phyloP scores from a whole-genome alignment of 768 basidiomycete species.

The Termitomyces sp. region DNA sequence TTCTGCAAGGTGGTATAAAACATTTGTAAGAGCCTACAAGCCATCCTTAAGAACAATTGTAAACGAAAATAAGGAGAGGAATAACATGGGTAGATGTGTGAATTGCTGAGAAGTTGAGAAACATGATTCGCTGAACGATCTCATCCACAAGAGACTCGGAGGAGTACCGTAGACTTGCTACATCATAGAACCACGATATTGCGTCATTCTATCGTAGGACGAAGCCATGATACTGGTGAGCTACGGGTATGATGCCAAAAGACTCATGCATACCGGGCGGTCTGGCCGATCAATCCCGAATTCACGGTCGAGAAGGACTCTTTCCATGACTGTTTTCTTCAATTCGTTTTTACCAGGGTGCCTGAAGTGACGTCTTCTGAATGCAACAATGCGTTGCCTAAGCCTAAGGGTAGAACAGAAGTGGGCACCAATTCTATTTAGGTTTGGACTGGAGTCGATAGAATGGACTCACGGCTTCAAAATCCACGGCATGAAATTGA shows the following conservation, averaged over 20 bases:
- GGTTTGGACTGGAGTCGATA: too few relatives aligned
- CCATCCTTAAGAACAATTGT: too few relatives aligned
- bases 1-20: constrained; percentile 1
- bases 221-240: too few relatives aligned
- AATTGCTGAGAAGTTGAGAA: not conserved
- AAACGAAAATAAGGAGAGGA: too few relatives aligned
- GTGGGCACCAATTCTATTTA: too few relatives aligned
- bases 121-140: not conserved
- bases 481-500: constrained; percentile 2
- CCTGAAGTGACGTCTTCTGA: not conserved
- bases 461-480: not conserved
- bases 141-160: not conserved
- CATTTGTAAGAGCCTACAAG: constrained; percentile 1
- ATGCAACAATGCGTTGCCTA: not conserved
- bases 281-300: not conserved
- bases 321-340: not conserved
- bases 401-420: too few relatives aligned
- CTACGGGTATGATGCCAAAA: not conserved
- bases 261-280: not conserved
- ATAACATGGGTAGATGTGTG: not conserved
- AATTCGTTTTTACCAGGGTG: not conserved
- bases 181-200: not conserved
- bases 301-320: constrained; percentile 1
- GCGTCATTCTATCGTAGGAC: too few relatives aligned
- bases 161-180: not conserved